These are phyloP conservation scores for Rhodomyrtus tomentosa DNA, from an alignment of 345 rosid species.

Conservation along the genomic window DNA sequence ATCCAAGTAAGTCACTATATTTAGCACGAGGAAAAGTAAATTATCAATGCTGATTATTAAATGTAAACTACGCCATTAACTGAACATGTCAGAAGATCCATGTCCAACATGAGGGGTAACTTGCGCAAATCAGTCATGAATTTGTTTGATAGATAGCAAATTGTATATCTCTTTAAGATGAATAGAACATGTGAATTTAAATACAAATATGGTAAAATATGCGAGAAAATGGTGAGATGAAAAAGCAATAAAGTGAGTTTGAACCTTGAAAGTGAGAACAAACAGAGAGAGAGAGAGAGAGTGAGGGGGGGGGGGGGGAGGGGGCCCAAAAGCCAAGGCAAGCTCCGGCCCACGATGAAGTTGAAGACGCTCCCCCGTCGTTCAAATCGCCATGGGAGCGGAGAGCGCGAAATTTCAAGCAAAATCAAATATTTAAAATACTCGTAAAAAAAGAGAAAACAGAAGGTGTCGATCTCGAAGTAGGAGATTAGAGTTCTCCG, in stretches of 20 bases:
- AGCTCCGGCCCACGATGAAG: background rate
- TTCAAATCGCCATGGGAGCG: background rate
- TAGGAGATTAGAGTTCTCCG: background rate
- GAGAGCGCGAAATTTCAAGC: background rate
- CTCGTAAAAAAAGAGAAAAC: no score
- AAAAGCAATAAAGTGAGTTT: background rate
- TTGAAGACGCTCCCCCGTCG: background rate
- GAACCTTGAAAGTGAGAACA: background rate
- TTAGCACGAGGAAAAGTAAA: background rate
- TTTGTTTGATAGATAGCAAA: background rate
- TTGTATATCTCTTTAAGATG: fast-evolving
- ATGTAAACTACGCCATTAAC: background rate
- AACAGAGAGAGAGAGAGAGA: background rate
- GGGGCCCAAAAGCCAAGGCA: background rate
- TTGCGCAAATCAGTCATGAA: background rate
- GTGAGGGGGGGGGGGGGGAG: no score
- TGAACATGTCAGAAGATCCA: fast-evolving
- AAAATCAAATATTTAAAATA: background rate
- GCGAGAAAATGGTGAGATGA: background rate
- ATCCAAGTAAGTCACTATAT: background rate
- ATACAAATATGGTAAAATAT: no score
- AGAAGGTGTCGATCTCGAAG: background rate
- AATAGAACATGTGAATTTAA: no score
- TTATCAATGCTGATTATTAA: fast-evolving
- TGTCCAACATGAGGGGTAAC: background rate